phyloP scores from a whole-genome alignment of 441 rosid genomes.

The Metrosideros polymorpha region DNA sequence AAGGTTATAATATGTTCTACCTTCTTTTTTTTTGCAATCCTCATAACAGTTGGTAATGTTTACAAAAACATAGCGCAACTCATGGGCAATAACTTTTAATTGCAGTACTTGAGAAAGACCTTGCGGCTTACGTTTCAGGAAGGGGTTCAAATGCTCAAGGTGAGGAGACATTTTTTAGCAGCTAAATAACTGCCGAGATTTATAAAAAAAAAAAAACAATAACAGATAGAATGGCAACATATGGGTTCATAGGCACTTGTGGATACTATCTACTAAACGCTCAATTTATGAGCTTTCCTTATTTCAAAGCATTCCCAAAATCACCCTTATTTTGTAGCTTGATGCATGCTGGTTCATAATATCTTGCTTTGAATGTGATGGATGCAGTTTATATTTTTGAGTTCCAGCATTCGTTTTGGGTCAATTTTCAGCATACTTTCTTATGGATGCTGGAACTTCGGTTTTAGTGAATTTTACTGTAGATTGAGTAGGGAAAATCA shows the following conservation, averaged over 20 bases:
- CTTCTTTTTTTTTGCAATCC: background rate
- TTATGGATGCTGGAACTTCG: background rate
- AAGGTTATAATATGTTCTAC: slow-evolving; percentile 33
- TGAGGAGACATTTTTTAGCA: slow-evolving; percentile 2
- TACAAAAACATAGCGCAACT: slow-evolving; percentile 1
- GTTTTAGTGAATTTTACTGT: background rate
- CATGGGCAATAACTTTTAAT: slow-evolving; percentile 2
- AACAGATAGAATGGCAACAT: background rate
- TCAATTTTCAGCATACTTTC: background rate
- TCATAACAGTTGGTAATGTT: background rate
- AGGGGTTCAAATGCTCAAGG: slow-evolving; percentile 91
- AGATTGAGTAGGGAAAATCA: background rate
- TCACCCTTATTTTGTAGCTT: too few relatives aligned
- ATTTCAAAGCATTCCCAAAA: too few relatives aligned
- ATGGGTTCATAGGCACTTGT: background rate
- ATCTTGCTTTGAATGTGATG: too few relatives aligned
- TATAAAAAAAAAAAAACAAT: background rate
- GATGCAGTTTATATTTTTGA: too few relatives aligned
- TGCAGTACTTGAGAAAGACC: slow-evolving; percentile 71
- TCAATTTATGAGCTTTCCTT: too few relatives aligned
- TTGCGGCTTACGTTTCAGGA: slow-evolving; percentile 65
- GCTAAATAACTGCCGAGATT: background rate
- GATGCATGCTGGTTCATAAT: too few relatives aligned
- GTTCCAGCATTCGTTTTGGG: too few relatives aligned
- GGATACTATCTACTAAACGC: too few relatives aligned